phyloP scores from a whole-genome alignment of 805 yeast species.

The Wickerhamomyces chambardii region DNA sequence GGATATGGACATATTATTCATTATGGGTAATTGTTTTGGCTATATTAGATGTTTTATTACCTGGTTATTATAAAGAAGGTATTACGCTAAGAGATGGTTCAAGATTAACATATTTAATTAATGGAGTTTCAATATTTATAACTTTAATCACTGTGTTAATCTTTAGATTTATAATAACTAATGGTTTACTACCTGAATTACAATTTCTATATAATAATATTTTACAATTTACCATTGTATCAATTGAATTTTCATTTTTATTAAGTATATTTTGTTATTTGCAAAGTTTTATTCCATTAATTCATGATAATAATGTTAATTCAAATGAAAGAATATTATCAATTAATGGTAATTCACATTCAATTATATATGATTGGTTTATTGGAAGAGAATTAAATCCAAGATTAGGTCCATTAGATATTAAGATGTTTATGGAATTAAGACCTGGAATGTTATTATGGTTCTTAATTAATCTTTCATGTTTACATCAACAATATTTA shows the following conservation, averaged over 20 bases:
- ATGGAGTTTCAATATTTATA: conserved; percentile 56
- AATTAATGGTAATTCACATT: conserved; percentile 78
- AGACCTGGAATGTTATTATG: conserved; percentile 91
- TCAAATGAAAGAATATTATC: conserved; percentile 70
- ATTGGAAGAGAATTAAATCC: conserved; percentile 97
- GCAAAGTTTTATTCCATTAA: conserved; percentile 55
- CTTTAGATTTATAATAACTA: conserved; percentile 42
- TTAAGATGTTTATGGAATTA: conserved; percentile 87
- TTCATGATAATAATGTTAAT: conserved; percentile 20
- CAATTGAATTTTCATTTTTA: conserved; percentile 54
- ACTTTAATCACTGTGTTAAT: conserved; percentile 29
- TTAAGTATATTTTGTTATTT: conserved; percentile 60
- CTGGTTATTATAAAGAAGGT: conserved; percentile 60
- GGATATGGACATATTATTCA: conserved; percentile 56
- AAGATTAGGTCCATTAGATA: conserved; percentile 74
- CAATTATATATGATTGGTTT: conserved; percentile 81
- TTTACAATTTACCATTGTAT: conserved; percentile 51
- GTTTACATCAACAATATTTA: conserved; percentile 74
- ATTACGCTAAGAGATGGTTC: conserved; percentile 71
- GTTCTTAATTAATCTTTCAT: conserved; percentile 69
- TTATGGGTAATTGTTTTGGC: conserved; percentile 67
- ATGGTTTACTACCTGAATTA: conserved; percentile 67
- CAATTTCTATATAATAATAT: conserved; percentile 65
- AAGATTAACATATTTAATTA: conserved; percentile 63
- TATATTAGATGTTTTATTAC: conserved; percentile 52